phyloP scores from a whole-genome alignment of 139 green algal genomes.

The Chlorella sp. region DNA sequence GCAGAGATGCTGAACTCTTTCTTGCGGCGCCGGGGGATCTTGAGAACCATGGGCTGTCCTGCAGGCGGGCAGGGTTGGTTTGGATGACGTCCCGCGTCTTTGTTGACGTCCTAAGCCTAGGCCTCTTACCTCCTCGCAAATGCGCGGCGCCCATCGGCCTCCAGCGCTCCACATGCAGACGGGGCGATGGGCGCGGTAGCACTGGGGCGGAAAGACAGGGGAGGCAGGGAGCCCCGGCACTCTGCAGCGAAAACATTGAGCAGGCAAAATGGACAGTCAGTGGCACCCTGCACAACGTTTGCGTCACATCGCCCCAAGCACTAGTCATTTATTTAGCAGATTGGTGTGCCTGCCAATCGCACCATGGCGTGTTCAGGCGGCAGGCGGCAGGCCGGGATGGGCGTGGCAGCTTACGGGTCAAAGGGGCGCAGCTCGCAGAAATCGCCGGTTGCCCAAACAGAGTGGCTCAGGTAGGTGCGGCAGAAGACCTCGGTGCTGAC shows the following conservation, averaged over 20 bases:
- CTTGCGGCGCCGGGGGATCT: too few species aligned
- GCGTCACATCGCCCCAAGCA: too few species aligned
- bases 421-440: not conserved
- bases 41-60: too few species aligned
- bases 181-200: not conserved
- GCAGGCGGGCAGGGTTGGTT: too few species aligned
- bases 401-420: not conserved
- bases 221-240: not conserved
- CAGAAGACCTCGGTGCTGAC: too few species aligned
- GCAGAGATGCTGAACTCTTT: too few species aligned
- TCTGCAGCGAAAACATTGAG: not conserved
- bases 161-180: not conserved
- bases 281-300: not conserved
- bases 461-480: not conserved
- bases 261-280: not conserved
- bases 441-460: not conserved
- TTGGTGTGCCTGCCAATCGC: too few species aligned
- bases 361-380: not conserved
- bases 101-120: too few species aligned
- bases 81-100: too few species aligned
- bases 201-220: not conserved
- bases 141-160: not conserved
- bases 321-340: too few species aligned
- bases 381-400: not conserved
- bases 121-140: not conserved